Conservation (phyloP, 2,329 filamentous ascomycete species). For the Aureobasidium pullulans region DNA sequence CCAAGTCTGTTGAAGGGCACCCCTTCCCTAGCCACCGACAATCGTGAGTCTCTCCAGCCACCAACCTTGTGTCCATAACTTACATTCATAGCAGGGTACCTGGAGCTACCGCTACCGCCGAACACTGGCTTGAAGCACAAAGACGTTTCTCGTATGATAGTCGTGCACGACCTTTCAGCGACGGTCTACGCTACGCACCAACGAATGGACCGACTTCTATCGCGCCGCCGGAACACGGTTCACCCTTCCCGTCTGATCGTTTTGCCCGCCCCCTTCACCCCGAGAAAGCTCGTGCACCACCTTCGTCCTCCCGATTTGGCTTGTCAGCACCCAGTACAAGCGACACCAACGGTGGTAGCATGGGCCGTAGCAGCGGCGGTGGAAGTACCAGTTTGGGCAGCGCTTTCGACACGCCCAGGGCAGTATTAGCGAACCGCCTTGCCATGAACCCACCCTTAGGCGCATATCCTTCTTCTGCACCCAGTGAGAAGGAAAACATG, state of each 20-base stretch:
- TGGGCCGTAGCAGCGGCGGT: neutral
- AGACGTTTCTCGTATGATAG: neutral
- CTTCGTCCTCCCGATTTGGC: neutral
- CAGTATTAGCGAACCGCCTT: neutral
- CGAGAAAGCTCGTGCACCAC: neutral
- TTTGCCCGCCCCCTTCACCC: neutral
- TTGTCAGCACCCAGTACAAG: conserved; percentile 1
- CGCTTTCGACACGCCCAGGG: conserved; percentile 2
- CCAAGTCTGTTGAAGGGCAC: neutral
- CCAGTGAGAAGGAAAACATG: conserved; percentile 82
- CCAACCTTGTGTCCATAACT: neutral
- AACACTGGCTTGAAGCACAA: neutral
- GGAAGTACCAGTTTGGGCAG: neutral
- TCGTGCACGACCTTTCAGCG: neutral
- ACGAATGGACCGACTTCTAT: neutral
- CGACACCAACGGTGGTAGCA: neutral
- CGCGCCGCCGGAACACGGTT: neutral
- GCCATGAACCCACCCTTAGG: neutral
- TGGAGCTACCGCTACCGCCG: neutral
- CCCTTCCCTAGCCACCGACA: neutral
- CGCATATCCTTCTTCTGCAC: conserved; percentile 11
- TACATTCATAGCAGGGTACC: neutral
- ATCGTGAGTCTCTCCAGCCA: neutral
- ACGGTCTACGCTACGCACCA: neutral
- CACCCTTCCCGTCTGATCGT: neutral